Percentiles rank a stretch among this genome's conserved stretches.
phyloP scores from a whole-genome alignment of 208 protist genomes.

The Herpetomonas muscarum region DNA sequence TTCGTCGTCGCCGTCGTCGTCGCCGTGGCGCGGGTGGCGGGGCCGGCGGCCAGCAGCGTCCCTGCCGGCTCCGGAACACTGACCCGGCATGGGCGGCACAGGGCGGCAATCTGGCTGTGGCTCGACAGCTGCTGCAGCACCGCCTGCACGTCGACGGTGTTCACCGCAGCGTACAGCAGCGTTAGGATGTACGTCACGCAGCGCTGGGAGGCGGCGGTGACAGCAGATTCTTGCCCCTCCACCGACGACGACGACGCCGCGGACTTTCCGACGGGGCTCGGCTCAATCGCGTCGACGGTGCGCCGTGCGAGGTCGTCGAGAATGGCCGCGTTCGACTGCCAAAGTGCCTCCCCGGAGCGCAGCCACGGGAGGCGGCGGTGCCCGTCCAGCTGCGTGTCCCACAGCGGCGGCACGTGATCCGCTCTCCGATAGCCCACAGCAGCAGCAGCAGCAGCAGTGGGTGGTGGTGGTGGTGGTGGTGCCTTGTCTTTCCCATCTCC shows the following conservation, averaged over 20 bases:
- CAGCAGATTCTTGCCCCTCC: too few species aligned
- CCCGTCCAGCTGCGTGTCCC: neutral
- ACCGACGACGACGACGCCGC: neutral
- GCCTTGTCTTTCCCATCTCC: too few species aligned
- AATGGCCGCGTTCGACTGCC: neutral
- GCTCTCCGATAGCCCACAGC: too few species aligned
- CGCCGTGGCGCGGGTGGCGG: neutral
- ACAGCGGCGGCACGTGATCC: neutral
- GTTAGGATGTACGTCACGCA: neutral
- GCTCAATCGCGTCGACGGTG: too few species aligned
- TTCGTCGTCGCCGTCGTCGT: neutral
- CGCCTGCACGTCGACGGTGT: neutral
- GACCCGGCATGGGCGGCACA: conserved; percentile 1
- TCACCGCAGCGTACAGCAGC: conserved; percentile 2
- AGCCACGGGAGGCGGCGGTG: conserved; percentile 2
- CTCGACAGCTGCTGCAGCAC: neutral
- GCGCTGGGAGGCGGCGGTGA: too few species aligned
- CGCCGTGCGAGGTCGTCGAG: neutral
- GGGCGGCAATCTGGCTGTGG: neutral
- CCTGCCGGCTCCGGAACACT: neutral
- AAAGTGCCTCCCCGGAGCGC: neutral
- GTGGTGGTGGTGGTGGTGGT: neutral
- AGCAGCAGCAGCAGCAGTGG: neutral
- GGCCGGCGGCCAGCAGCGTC: neutral
- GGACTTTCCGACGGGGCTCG: neutral